Percentiles rank a stretch among this genome's conserved stretches.
Evolutionary conservation across 2,329 filamentous ascomycete genomes (phyloP).

Genomic region (Clarireedia hainanense): DNA sequence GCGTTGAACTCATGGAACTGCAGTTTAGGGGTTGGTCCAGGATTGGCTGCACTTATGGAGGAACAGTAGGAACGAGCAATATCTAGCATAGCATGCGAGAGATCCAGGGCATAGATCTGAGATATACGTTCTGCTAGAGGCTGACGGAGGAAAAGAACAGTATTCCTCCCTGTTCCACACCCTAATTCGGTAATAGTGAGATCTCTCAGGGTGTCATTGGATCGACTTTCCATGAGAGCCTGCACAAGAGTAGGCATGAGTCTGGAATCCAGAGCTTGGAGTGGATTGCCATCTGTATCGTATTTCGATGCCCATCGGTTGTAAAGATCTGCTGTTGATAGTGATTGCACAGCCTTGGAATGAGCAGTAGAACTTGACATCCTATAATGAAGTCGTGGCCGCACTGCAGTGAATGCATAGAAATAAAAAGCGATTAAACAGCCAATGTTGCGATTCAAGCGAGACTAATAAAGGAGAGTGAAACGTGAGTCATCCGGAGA

Average conservation of each 20-base stretch:
- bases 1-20: constrained; percentile 22
- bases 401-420: too few species aligned
- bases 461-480: too few species aligned
- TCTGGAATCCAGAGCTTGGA: constrained; percentile 54
- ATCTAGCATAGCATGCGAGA: constrained; percentile 49
- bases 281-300: constrained; percentile 58
- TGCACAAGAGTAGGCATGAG: constrained; percentile 46
- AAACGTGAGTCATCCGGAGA: too few species aligned
- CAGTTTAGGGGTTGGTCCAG: background rate
- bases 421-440: too few species aligned
- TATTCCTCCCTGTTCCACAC: constrained; percentile 59
- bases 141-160: constrained; percentile 38
- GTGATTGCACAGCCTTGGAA: constrained; percentile 20
- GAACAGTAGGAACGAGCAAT: constrained; percentile 34
- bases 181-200: constrained; percentile 46
- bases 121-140: constrained; percentile 8
- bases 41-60: background rate
- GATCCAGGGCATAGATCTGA: constrained; percentile 37
- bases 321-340: constrained; percentile 39
- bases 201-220: constrained; percentile 25
- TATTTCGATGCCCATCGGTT: constrained; percentile 46
- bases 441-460: too few species aligned
- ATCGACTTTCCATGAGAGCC: constrained; percentile 33
- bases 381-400: background rate
- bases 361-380: constrained; percentile 4